These are phyloP conservation scores for Cicer arietinum DNA, from an alignment of 306 rosid genomes.

Conservation along the genomic window DNA sequence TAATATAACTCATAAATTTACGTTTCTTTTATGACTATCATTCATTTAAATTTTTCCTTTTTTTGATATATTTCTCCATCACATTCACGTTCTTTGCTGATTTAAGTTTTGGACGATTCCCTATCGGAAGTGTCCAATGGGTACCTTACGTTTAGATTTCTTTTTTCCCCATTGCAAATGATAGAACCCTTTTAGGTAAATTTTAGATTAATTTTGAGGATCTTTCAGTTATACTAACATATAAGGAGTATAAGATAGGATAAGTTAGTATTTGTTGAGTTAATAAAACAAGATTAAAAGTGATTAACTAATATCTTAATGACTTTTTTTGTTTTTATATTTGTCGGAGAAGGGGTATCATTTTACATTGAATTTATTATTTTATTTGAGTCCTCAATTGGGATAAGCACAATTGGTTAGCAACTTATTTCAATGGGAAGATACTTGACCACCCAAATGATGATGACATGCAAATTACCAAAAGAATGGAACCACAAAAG, in stretches of 20 bases:
- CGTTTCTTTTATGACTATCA: background rate
- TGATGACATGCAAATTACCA: conserved; percentile 60
- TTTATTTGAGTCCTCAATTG: background rate
- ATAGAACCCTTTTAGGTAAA: too few species aligned
- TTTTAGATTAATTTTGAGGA: too few species aligned
- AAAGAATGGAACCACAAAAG: conserved; percentile 52
- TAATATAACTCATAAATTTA: background rate
- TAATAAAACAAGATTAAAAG: background rate
- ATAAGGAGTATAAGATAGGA: too few species aligned
- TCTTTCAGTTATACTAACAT: too few species aligned
- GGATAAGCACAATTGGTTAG: background rate
- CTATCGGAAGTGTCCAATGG: too few species aligned
- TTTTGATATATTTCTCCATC: background rate
- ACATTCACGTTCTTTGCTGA: background rate
- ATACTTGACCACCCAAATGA: conserved; percentile 17
- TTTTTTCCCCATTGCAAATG: too few species aligned
- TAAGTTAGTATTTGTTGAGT: background rate
- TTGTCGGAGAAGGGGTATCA: too few species aligned
- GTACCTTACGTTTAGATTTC: too few species aligned
- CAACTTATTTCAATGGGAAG: background rate
- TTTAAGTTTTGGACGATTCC: background rate
- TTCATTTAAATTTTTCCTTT: background rate
- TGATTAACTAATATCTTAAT: too few species aligned
- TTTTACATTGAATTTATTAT: too few species aligned
- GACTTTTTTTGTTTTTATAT: too few species aligned